Base-by-base conservation (phyloP, 2,329 filamentous ascomycete species). In the Fusarium verrucosum region DNA sequence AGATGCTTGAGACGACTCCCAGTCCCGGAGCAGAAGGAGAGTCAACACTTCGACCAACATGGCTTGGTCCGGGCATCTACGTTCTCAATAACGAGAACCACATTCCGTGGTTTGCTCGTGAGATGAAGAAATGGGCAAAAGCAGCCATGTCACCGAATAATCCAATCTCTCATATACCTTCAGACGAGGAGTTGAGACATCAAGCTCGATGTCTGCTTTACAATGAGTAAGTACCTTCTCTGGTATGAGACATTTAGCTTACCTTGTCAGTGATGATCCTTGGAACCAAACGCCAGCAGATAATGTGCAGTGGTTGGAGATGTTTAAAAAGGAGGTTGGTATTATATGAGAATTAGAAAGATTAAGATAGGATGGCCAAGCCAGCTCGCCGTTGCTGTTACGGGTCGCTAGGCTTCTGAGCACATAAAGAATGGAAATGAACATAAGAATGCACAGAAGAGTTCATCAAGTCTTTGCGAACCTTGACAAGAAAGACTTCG, bases 271-370 rank as follows among this genome's bases (percentile, higher is more conserved):
- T 50, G 85, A 86, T 47, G 84, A 87, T 61, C 82, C 83, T 4
- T 85, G 83, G 81, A 86, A 87, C 65, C 81, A 84, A 63, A 87
- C 84, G 0, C 80, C 82, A 0, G 85, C 84, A 5, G 84, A 87
- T 64, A 85, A 86, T 52, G 78, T 76, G 1, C 83, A 86, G 66
- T 87, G 85, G 85, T 73, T 87, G 3, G 77, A 79, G 28, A 80
- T 83, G 30, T 87, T 87, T 72, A 87, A 87, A 68, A 79, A 80
- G 3, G 80, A 84, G 38, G 78, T 77, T 1, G 83, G 82, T 14
- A 80, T 87, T 23, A 70, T 50, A 4, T 47, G 7, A 26, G 17
- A 3, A 10, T n/a, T 4, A 5, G 11, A 4, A 1, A 22, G 5
- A 2, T 5, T 6, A 7, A 2, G 26, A 13, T 6, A 16, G 16